phyloP scores from a whole-genome alignment of 768 basidiomycete genomes.

The Phylloporus scabripes region DNA sequence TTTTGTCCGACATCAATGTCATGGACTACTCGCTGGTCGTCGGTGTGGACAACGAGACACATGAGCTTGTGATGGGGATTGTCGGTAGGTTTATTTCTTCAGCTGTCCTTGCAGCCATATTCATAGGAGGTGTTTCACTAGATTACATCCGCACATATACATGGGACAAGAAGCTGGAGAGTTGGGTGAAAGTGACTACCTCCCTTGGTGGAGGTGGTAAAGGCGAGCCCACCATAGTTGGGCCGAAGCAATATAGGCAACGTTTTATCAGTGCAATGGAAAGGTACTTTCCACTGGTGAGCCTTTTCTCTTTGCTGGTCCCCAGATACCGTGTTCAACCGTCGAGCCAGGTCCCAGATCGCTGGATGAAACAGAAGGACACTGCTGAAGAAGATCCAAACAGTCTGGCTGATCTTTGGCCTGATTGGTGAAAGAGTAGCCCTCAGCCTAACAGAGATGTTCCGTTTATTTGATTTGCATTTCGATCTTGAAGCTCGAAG shows the following conservation, averaged over 20 bases:
- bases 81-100: slow-evolving; percentile 60
- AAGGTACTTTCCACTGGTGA: slow-evolving; percentile 79
- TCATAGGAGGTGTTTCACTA: slow-evolving; percentile 27
- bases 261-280: slow-evolving; percentile 87
- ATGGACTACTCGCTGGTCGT: slow-evolving; percentile 98
- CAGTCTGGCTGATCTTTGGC: slow-evolving; percentile 53
- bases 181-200: slow-evolving; percentile 94
- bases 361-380: slow-evolving; percentile 87
- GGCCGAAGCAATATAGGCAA: slow-evolving; percentile 90
- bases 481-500: not conserved
- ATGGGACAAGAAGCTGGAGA: slow-evolving; percentile 98
- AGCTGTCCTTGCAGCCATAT: not conserved
- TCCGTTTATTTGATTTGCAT: slow-evolving; percentile 2
- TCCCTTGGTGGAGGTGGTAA: slow-evolving; percentile 78
- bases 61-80: slow-evolving; percentile 94
- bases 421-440: slow-evolving; percentile 45
- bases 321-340: slow-evolving; percentile 3
- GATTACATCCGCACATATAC: slow-evolving; percentile 96
- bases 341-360: slow-evolving; percentile 63
- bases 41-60: slow-evolving; percentile 83
- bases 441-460: not conserved
- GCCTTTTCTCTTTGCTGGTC: slow-evolving; percentile 16
- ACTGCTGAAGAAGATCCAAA: slow-evolving; percentile 69
- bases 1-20: slow-evolving; percentile 89
- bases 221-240: slow-evolving; percentile 95